These are phyloP conservation scores for Alternaria sp. DNA, from an alignment of 2,329 filamentous ascomycete species.

Conservation along the genomic window DNA sequence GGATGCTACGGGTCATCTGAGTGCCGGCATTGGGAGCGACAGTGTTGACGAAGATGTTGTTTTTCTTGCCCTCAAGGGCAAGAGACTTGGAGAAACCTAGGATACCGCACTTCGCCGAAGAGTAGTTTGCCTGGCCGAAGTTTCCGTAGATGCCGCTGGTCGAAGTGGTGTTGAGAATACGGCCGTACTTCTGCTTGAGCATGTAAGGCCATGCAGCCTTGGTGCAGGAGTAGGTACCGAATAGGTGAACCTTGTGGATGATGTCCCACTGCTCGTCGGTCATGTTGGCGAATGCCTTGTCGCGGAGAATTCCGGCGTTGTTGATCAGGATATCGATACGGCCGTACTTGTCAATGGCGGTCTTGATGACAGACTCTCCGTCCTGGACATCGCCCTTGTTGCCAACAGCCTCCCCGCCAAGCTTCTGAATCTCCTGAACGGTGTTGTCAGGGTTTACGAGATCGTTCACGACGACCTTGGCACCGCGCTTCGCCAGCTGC, in stretches of 20 bases:
- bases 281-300: slow-evolving; percentile 99
- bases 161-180: slow-evolving; percentile 94
- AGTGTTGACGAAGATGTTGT: slow-evolving; percentile 98
- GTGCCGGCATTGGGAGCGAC: slow-evolving; percentile 98
- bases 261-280: slow-evolving; percentile 91
- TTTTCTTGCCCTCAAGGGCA: slow-evolving; percentile 90
- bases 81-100: slow-evolving; percentile 94
- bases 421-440: slow-evolving; percentile 89
- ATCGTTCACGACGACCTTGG: slow-evolving; percentile 92
- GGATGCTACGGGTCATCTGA: slow-evolving; percentile 89
- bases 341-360: slow-evolving; percentile 90
- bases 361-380: slow-evolving; percentile 89
- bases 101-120: slow-evolving; percentile 76
- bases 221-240: slow-evolving; percentile 94
- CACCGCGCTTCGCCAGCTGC: slow-evolving; percentile 84
- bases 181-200: slow-evolving; percentile 98
- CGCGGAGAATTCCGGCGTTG: slow-evolving; percentile 96
- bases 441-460: slow-evolving; percentile 90
- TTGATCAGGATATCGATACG: slow-evolving; percentile 96
- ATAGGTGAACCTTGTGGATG: slow-evolving; percentile 89
- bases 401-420: slow-evolving; percentile 87
- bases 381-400: slow-evolving; percentile 95
- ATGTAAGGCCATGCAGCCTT: slow-evolving; percentile 98
- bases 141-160: slow-evolving; percentile 99
- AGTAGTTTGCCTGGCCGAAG: slow-evolving; percentile 98